Base-by-base conservation (phyloP, 768 basidiomycete genomes). In the Psilocybe tampanensis region DNA sequence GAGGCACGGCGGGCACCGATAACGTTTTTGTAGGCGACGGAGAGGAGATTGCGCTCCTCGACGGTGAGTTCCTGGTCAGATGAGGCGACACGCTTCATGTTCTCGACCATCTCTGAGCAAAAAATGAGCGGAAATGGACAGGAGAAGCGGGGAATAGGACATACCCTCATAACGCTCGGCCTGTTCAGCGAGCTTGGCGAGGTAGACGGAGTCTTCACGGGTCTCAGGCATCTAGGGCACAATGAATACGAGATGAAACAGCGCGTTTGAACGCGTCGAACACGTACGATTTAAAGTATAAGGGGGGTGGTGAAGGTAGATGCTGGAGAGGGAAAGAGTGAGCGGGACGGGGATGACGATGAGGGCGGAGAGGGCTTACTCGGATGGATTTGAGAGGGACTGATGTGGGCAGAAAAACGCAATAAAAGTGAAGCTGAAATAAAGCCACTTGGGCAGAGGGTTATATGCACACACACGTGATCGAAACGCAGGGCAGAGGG, bases 141-240 rank as follows among this genome's bases (percentile, higher is more conserved):
- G 39, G 55, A 42, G 33, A 59, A 32, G 36, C n/a, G 49, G 50
- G 33, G 54, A 21, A 42, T 15, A 33, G 71, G 26, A n/a, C 80
- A 48, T 43, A 90, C 95, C 95, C 83, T 98, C 95, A 74, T 98
- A 98, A 49, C 96, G 95, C 85, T 98, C 95, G 68, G 96, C 96
- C 83, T 98, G 95, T 83, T 98, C 95, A 74, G 94, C 94, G 82
- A 98, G 94, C 92, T 98, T 98, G 81, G 96, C 95, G 79, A 97
- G 95, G 86, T 98, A 98, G 78, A 98, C 95, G 68, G 90, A 94
- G 77, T 95, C 93, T 86, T 95, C 94, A 72, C 94, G 93, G 73
- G 85, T 80, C 71, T 89, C 88, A 72, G 87, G 74, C 91, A 92
- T 92, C 89, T 91, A 58, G 18, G 52, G 43, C 52, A 13, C 32